Base-by-base conservation (phyloP, 2,329 filamentous ascomycete species). In the Trichoderma gracile region DNA sequence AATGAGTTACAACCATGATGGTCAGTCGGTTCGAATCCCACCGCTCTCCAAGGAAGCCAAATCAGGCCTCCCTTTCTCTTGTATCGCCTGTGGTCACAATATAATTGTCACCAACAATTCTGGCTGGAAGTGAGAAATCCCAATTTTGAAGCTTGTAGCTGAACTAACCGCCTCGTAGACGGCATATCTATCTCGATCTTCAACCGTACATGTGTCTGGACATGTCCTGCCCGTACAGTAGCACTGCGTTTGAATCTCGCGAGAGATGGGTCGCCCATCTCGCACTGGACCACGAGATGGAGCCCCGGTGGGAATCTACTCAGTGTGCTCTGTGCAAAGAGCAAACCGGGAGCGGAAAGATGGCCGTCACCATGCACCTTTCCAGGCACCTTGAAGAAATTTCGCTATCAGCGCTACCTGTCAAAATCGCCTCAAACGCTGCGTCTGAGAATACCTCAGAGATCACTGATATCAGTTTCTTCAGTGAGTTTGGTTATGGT, bases 251-350 rank as follows among this genome's bases (percentile, higher is more conserved):
- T 10, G 21, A 59, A 30, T 30, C 17, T 42, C 56, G 56, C 3
- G 56, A 49, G 10, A 50, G 30, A 8, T 59, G 56, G 56, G 21
- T 59, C 3, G 40, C 56, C 7, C 56, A 59, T 19, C 1, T 59
- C 1, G 56, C 56, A 27, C 17, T 59, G 1, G 45, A 59, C 1
- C 56, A 59, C 17, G 46, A 42, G 30, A 59, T 59, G 56, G 56
- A 30, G 1, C 56, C 56, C 10, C 15, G 17, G 0, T 59, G 56
- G 56, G 21, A 49, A 9, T 50, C 56, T 6, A 3, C 33, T 1
- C 6, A 49, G 1, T 59, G 56, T 1, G 3, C 21, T 0, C 33
- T 59, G 21, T 59, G 56, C 3, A 50, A n/a, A 27, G 17, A 59
- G 9, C 15, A 21, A 27, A 59, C 46, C 21, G 56, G 56, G 3